Percentiles rank a stretch among this genome's conserved stretches.
These are phyloP conservation scores for Trichoderma cornu-damae DNA, from an alignment of 2,329 filamentous ascomycete genomes.

Conservation along the genomic window DNA sequence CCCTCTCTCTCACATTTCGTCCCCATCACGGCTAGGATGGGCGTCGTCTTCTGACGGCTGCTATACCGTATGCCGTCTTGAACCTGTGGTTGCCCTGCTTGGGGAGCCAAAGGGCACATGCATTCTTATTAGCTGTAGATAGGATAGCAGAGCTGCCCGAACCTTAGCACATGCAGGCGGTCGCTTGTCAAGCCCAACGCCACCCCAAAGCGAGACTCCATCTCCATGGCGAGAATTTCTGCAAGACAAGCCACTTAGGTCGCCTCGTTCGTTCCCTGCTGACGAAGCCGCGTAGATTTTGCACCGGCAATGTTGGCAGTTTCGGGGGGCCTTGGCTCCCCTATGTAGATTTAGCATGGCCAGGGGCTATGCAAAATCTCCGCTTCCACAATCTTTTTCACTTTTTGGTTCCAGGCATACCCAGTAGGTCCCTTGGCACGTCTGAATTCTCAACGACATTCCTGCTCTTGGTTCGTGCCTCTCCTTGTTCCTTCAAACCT, in stretches of 20 bases:
- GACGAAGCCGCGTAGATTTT: constrained; percentile 9
- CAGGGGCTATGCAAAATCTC: constrained; percentile 16
- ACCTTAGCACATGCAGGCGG: neutral
- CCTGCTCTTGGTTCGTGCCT: constrained; percentile 7
- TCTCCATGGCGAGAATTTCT: constrained; percentile 7
- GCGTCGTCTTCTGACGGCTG: constrained; percentile 1
- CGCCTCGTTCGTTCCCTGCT: constrained; percentile 3
- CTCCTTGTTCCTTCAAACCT: constrained; percentile 3
- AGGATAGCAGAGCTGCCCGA: neutral
- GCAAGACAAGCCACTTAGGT: constrained; percentile 11
- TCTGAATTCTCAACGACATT: neutral
- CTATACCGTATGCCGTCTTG: constrained; percentile 1
- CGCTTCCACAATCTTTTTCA: constrained; percentile 11
- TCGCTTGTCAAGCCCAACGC: constrained; percentile 11
- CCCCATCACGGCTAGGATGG: constrained; percentile 9
- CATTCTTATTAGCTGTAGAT: neutral
- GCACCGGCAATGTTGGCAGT: constrained; percentile 11
- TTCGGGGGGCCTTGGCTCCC: constrained; percentile 8
- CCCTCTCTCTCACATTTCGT: neutral
- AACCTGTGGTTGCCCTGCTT: neutral
- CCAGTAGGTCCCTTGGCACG: constrained; percentile 4
- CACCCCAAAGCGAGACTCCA: constrained; percentile 11
- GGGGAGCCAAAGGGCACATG: neutral
- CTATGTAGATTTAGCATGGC: constrained; percentile 7
- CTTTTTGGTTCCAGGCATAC: neutral